Evolutionary conservation across 352 stramenopile genomes (phyloP).

Genomic region (Blastocystis sp.): DNA sequence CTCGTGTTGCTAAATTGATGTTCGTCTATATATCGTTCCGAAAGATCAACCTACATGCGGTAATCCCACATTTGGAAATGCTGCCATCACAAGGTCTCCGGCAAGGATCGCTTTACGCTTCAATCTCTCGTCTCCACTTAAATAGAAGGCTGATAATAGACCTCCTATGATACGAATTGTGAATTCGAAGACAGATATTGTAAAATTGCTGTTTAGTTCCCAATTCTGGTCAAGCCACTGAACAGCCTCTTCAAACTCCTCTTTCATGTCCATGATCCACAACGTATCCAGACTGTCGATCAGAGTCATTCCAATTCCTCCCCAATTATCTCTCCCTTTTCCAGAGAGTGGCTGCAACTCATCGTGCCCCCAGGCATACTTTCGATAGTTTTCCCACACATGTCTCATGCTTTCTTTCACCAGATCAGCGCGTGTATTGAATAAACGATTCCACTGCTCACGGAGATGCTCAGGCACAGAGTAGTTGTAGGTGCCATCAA

Average conservation of each 20-base stretch:
- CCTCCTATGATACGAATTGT: constrained; percentile 94
- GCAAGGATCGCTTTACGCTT: constrained; percentile 85
- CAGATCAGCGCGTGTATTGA: constrained; percentile 62
- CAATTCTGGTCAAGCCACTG: constrained; percentile 76
- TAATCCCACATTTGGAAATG: constrained; percentile 70
- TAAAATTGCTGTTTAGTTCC: constrained; percentile 66
- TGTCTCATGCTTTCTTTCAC: constrained; percentile 72
- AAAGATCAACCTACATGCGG: constrained; percentile 80
- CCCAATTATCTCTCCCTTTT: constrained; percentile 74
- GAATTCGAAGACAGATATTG: constrained; percentile 92
- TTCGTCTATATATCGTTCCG: constrained; percentile 76
- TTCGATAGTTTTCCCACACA: constrained; percentile 81
- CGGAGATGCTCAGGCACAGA: background rate
- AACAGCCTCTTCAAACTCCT: constrained; percentile 80
- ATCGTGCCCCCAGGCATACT: constrained; percentile 86
- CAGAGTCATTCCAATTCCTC: constrained; percentile 79
- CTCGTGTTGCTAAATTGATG: constrained; percentile 62
- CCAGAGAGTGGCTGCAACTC: constrained; percentile 80
- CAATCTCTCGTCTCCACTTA: constrained; percentile 70
- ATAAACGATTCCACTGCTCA: background rate
- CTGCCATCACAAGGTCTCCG: constrained; percentile 76
- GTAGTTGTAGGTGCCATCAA: background rate
- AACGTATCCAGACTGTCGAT: constrained; percentile 91
- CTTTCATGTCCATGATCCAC: constrained; percentile 86
- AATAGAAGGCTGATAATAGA: constrained; percentile 85